Conservation (phyloP, 345 rosid genomes). For the Carallia brachiata region DNA sequence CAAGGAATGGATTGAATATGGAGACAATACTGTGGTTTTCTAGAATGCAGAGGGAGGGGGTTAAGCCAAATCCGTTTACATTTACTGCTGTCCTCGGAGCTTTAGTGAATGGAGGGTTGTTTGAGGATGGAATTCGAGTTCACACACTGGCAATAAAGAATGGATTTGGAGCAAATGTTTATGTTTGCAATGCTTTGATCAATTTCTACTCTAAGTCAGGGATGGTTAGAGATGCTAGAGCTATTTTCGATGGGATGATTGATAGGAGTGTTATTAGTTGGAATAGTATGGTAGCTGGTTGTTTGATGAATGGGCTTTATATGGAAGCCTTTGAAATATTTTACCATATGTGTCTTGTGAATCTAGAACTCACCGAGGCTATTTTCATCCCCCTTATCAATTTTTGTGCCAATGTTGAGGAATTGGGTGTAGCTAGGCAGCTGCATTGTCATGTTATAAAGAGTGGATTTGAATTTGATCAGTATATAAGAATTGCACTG, state of each 20-base stretch:
- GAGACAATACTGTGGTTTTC: conserved; percentile 47
- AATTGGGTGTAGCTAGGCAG: conserved; percentile 55
- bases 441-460: conserved; percentile 62
- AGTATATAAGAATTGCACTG: conserved; percentile 51
- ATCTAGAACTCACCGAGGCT: conserved; percentile 46
- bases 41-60: conserved; percentile 55
- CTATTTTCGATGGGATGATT: conserved; percentile 52
- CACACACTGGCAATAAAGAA: conserved; percentile 58
- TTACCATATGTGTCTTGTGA: conserved; percentile 49
- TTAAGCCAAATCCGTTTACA: conserved; percentile 62
- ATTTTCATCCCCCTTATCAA: conserved; percentile 55
- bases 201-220: conserved; percentile 64
- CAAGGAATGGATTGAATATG: conserved; percentile 39
- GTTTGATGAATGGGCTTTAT: conserved; percentile 51
- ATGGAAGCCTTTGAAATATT: conserved; percentile 60
- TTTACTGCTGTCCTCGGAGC: conserved; percentile 67
- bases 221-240: conserved; percentile 50
- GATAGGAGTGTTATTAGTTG: conserved; percentile 62
- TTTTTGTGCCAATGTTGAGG: conserved; percentile 61
- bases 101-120: conserved; percentile 45
- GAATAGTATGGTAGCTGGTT: conserved; percentile 79
- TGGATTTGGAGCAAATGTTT: conserved; percentile 44
- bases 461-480: conserved; percentile 52
- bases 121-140: conserved; percentile 54
- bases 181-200: conserved; percentile 70